A percentile compares a stretch with the other conserved stretches of the same genome.
Conservation (phyloP, 208 protist species). For the Acanthamoeba castellanii region DNA sequence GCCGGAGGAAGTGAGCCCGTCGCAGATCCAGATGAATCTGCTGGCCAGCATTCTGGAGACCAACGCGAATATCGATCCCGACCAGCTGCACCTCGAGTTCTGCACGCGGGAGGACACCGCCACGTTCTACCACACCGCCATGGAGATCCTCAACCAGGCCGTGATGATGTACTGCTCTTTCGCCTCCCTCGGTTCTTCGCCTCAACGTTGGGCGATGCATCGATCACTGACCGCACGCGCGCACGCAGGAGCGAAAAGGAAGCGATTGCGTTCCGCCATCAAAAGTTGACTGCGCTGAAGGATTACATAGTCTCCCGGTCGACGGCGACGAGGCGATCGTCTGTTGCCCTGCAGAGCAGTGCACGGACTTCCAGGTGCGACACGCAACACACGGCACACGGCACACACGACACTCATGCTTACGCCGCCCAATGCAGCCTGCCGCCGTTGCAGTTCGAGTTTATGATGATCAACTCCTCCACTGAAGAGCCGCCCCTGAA, state of each 20-base stretch:
- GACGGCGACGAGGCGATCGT: neutral
- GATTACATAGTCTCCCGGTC: neutral
- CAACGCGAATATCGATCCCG: constrained; percentile 22
- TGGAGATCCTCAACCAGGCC: constrained; percentile 64
- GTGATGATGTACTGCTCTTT: neutral
- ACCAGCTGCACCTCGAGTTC: constrained; percentile 20
- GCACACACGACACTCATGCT: neutral
- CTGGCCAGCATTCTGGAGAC: constrained; percentile 33
- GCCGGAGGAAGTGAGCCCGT: neutral
- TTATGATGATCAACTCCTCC: neutral
- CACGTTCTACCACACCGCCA: constrained; percentile 23
- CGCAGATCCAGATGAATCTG: constrained; percentile 48
- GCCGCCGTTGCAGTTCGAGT: constrained; percentile 9
- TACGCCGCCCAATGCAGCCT: neutral
- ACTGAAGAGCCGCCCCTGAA: neutral
- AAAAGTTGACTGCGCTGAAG: neutral
- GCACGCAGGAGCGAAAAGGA: neutral
- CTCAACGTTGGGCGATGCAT: neutral
- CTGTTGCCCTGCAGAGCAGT: constrained; percentile 2
- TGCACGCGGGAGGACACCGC: constrained; percentile 29
- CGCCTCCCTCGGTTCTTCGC: neutral
- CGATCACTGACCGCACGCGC: neutral
- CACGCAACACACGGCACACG: neutral
- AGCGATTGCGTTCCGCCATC: neutral
- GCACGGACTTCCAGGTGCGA: neutral